Percentiles rank a stretch among this genome's conserved stretches.
Conservation (phyloP, 108 stramenopile genomes). For the Cyclostephanos invisitatus region DNA sequence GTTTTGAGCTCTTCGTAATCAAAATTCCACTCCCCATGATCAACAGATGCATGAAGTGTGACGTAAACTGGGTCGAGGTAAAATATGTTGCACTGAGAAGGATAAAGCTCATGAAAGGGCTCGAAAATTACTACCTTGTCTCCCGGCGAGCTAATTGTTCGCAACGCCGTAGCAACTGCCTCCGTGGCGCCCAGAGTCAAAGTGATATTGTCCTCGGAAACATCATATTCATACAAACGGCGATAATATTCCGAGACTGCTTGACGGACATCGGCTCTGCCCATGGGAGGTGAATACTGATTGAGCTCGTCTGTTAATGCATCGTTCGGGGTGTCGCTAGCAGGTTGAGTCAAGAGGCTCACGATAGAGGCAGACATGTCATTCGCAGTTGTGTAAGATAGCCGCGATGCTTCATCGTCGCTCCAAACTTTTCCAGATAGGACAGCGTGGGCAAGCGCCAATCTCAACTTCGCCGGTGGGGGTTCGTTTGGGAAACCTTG, state of each 20-base stretch:
- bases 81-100: slow-evolving; percentile 67
- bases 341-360: slow-evolving; percentile 11
- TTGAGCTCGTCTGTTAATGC: slow-evolving; percentile 54
- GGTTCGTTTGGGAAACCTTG: slow-evolving; percentile 77
- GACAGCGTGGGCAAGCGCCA: slow-evolving; percentile 61
- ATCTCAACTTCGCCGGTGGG: slow-evolving; percentile 52
- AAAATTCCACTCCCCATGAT: slow-evolving; percentile 48
- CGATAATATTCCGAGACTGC: slow-evolving; percentile 60
- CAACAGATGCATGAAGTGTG: slow-evolving; percentile 43
- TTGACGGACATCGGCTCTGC: slow-evolving; percentile 54
- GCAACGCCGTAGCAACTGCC: slow-evolving; percentile 64
- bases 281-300: slow-evolving; percentile 78
- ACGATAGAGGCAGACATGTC: slow-evolving; percentile 24
- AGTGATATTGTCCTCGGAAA: slow-evolving; percentile 56
- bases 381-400: slow-evolving; percentile 12
- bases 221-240: slow-evolving; percentile 57
- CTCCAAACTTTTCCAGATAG: slow-evolving; percentile 48
- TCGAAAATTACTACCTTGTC: slow-evolving; percentile 75
- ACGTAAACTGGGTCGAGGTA: slow-evolving; percentile 62
- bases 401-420: slow-evolving; percentile 19
- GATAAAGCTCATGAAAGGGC: slow-evolving; percentile 79
- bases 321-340: slow-evolving; percentile 1
- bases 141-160: slow-evolving; percentile 64
- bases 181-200: slow-evolving; percentile 76
- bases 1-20: slow-evolving; percentile 55